Evolutionary conservation across 805 yeast genomes (phyloP).

Genomic region (Pichia pseudocactophila): DNA sequence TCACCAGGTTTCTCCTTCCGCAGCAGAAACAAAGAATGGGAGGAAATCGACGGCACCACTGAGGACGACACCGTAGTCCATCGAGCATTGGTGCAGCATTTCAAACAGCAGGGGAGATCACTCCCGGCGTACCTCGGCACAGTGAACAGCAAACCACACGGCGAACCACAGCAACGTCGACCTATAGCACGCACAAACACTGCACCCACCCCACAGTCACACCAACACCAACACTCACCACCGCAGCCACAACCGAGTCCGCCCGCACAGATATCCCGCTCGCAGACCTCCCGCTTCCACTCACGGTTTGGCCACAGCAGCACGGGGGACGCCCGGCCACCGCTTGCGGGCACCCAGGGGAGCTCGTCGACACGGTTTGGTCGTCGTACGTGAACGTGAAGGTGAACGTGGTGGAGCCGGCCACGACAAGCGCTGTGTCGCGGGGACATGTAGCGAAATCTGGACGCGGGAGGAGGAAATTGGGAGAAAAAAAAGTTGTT

Average conservation of each 20-base stretch:
- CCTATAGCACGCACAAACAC: background rate
- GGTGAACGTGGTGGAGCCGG: too few relatives aligned
- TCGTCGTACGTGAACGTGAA: background rate
- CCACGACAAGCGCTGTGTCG: too few relatives aligned
- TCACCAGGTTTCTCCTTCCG: background rate
- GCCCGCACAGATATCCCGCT: too few relatives aligned
- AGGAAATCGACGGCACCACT: conserved; percentile 27
- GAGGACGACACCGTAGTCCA: conserved; percentile 29
- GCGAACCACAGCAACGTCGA: too few relatives aligned
- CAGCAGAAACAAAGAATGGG: background rate
- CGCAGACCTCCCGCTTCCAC: too few relatives aligned
- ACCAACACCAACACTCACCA: background rate
- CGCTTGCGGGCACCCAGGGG: too few relatives aligned
- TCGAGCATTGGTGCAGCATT: conserved; percentile 23
- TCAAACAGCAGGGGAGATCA: conserved; percentile 14
- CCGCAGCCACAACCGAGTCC: too few relatives aligned
- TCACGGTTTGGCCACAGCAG: too few relatives aligned
- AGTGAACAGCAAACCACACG: background rate
- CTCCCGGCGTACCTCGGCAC: conserved; percentile 19
- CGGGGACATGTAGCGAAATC: too few relatives aligned
- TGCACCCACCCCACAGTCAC: background rate
- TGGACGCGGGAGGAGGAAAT: too few relatives aligned
- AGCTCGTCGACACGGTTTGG: background rate
- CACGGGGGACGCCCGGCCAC: too few relatives aligned
- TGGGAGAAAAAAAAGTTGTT: background rate